Base-by-base conservation (phyloP, 352 stramenopile genomes). In the Globisporangium rhizosaccharum region DNA sequence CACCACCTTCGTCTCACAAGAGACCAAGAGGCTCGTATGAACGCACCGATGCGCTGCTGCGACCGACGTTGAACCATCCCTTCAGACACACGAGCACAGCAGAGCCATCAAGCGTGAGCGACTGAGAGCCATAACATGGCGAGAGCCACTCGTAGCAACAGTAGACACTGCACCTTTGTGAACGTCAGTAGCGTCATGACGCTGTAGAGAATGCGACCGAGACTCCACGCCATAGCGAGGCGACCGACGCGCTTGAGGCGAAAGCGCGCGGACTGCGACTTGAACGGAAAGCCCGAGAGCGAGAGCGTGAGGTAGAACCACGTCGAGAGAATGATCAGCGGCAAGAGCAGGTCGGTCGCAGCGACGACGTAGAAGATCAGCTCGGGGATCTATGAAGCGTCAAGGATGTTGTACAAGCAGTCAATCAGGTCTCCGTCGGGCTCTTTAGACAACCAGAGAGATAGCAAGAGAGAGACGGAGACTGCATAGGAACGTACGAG, bases 231-330 rank as follows among this genome's bases (percentile, higher is more conserved):
- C 67, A 95, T 80, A 0, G 87, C 76, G 33, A 95, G 60, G 15
- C 71, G 67, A 0, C 80, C 80, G 0, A 92, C 80, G 12, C 75
- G 73, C 46, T 76, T 66, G 17, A 90, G 67, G n/a, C 83, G 71
- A 39, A 85, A 56, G 23, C 82, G 62, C 2, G 81, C 67, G 10
- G 83, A 83, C 37, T 62, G 62, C 11, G 78, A 90, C 54, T 94
- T 93, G 62, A 88, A 88, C 14, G 88, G 88, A 61, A 96, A 96
- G 3, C 87, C 88, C 14, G 88, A 94, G 46, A 96, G 76, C 51
- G 81, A 90, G 42, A 96, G 63, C 18, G 88, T 91, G 53, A 97
- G 72, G 66, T 96, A 97, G 26, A 96, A 62, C 81, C 88, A 96
- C 54, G 90, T 91, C 20, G 74, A 77, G n/a, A 94, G 74, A 59